Evolutionary conservation across 805 yeast species (phyloP), one percentile per base, ranked within the genome.

Genomic region (Isabelozyma heimii): DNA sequence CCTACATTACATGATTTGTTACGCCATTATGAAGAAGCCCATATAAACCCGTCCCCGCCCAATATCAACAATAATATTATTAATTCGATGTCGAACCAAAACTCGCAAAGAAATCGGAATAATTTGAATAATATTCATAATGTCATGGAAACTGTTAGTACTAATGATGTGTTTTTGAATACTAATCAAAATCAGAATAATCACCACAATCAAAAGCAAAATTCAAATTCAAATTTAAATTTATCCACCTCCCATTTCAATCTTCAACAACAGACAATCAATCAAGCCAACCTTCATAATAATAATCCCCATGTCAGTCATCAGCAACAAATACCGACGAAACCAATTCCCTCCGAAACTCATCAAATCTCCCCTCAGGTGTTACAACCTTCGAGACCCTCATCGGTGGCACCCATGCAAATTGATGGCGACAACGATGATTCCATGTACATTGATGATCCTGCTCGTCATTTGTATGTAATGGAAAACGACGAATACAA

Each of bases 11-110:
- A 94, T 66, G 99, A 94, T 65, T 75, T 94, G 52, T 76, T 94
- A 53, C 83, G 94, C 58, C 99, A 94, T 67, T 94, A 94, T 66
- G 99, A 94, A 65, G 98, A 94, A 68, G 90, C 94, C 43, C 99
- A 94, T 69, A 91, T 94, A 49, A 73, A 74, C 54, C 76, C 79
- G 38, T 77, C 80, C 40, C 81, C 81, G 3, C 81, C 81, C 37
- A 56, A 63, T 26, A 72, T 69, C 47, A 62, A 57, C 48, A 60
- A 62, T 45, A 71, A 66, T 49, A 52, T 62, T 52, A 56, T 68
- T 40, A 63, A 63, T 50, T 56, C 65, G 16, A 13, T 17, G 20
- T n/a, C 17, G 8, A 30, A 27, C 20, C 35, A 30, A 13, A 30
- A 30, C 35, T 30, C 35, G n/a, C 61, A 58, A 48, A 59, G 75